Evolutionary conservation across 2,329 filamentous ascomycete genomes (phyloP), one percentile per base, ranked within the genome.

Genomic region (Exophiala mesophila): DNA sequence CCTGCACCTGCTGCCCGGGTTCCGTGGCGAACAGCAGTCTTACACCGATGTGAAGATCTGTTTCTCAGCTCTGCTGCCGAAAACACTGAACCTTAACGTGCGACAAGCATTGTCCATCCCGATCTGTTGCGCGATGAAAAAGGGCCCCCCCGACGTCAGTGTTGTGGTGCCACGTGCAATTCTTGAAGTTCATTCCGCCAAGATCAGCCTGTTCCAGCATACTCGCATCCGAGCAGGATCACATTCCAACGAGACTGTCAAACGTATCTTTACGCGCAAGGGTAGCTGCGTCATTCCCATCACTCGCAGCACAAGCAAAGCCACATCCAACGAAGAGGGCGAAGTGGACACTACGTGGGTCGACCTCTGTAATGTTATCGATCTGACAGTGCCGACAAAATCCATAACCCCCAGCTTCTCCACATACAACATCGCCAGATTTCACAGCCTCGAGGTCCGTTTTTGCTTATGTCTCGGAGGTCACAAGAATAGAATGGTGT

Each of bases 351-450:
- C 10, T 6, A 15, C 34, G 4, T n/a, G 8, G 5, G 36, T 44
- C 41, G 44, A 44, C 17, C 45, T 48, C 2, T 6, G 13, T 12
- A 40, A 48, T 21, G 16, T 24, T 2, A 24, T 20, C 9, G 33
- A 48, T 24, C 31, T 48, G 10, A 34, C 40, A 4, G 7, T 48
- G 10, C 36, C 45, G 4, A 4, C 16, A 6, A n/a, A 7, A 16
- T n/a, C 20, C 3, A 17, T 48, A n/a, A 21, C 17, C 16, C 8
- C 45, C 5, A 41, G 44, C 23, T 48, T 48, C 19, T 48, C 45
- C 18, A 48, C 45, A 5, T 48, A 48, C 41, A 48, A 48, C 21
- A 48, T 48, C 23, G 45, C 45, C 4, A 18, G 37, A 7, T 41
- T 15, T 20, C 41, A 48, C 29, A 32, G 12, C 9, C 30, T 44